Percentiles rank a stretch among this genome's conserved stretches.
phyloP scores from a whole-genome alignment of 805 yeast species.

The Hanseniaspora taiwanica region DNA sequence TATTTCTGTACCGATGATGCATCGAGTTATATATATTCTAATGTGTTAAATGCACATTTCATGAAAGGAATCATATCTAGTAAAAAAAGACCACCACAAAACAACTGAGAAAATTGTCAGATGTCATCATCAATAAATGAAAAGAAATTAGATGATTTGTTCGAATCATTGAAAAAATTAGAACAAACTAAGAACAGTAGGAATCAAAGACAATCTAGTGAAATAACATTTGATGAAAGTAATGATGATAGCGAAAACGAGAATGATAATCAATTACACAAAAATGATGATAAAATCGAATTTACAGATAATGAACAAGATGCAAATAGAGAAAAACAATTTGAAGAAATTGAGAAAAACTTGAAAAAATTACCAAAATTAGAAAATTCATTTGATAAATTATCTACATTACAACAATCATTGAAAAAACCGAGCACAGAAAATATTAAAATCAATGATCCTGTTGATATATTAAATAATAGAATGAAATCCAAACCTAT shows the following conservation, averaged over 20 bases:
- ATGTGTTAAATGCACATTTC: too few relatives aligned
- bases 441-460: neutral
- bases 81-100: too few relatives aligned
- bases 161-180: slow-evolving; percentile 1
- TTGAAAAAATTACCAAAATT: slow-evolving; percentile 19
- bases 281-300: slow-evolving; percentile 9
- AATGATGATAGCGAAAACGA: neutral
- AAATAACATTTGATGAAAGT: neutral
- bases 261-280: slow-evolving; percentile 8
- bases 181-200: too few relatives aligned
- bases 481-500: slow-evolving; percentile 1
- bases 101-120: neutral
- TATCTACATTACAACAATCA: slow-evolving; percentile 7
- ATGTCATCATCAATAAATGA: slow-evolving; percentile 1
- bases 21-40: too few relatives aligned
- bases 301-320: slow-evolving; percentile 7
- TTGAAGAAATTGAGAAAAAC: slow-evolving; percentile 17
- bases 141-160: slow-evolving; percentile 5
- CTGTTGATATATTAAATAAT: slow-evolving; percentile 4
- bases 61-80: too few relatives aligned
- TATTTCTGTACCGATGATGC: too few relatives aligned
- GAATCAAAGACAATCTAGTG: too few relatives aligned
- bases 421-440: slow-evolving; percentile 7
- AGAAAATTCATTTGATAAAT: slow-evolving; percentile 17
- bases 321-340: slow-evolving; percentile 9